Base-by-base conservation (phyloP, 768 basidiomycete species). In the Tephrocybe rancida region DNA sequence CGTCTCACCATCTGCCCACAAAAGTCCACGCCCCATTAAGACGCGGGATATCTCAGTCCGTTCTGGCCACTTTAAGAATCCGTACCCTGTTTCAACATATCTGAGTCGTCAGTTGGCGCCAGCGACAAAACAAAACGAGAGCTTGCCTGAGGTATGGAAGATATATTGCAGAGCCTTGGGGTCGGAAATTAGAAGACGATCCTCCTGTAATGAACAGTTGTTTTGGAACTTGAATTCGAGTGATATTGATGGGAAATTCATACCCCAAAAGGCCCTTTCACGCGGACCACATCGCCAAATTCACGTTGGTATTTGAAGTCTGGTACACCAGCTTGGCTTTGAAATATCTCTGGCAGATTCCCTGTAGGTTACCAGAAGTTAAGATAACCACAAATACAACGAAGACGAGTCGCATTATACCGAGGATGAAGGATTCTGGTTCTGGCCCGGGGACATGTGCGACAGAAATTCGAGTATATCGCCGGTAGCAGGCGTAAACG, bases 131-230 rank as follows among this genome's bases (percentile, higher is more conserved):
- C n/a, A 48, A n/a, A n/a, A 22, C n/a, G 13, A n/a, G 49, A 29
- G 59, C 61, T n/a, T 34, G 70, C 76, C 76, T 14, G 77, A 78
- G 18, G 81, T 80, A 50, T 83, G 80, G 48, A 77, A 75, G 24
- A 83, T 78, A 58, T 83, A 78, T 57, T 82, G 79, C n/a, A 85
- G 67, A 3, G 82, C 81, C 63, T 82, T 82, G 1, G 80, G 82
- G 53, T 85, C 83, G 25, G 80, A 76, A 49, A 83, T 73, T 44
- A 80, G 65, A 29, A 85, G 66, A 18, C 79, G 75, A 60, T 83
- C 78, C 57, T 81, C 76, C 82, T 84, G 60, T 44, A 48, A 41
- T 44, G 24, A 44, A 44, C 50, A 41, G 29, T 24, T 38, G 30
- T 48, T 32, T 9, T 39, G 18, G 5, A 21, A 11, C 16, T 9